phyloP scores from a whole-genome alignment of 2,329 filamentous ascomycete species.

The Ceratocystiopsis sp. region DNA sequence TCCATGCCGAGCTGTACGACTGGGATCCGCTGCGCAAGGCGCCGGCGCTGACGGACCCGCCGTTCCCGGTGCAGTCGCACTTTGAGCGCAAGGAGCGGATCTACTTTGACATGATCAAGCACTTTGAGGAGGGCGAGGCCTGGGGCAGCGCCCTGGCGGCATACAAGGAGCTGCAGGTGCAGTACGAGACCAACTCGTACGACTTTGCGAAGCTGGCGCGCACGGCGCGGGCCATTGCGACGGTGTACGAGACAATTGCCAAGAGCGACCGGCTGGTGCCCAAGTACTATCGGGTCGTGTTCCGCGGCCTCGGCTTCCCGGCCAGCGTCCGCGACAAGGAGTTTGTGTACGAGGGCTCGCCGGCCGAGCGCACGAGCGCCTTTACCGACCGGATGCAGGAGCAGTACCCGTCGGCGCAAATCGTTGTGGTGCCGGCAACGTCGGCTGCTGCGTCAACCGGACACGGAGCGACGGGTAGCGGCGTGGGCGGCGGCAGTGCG shows the following conservation, averaged over 20 bases:
- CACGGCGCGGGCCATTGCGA: slow-evolving; percentile 77
- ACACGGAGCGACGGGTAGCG: slow-evolving; percentile 1
- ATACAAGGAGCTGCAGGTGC: slow-evolving; percentile 78
- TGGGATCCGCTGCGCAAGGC: slow-evolving; percentile 64
- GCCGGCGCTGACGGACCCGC: slow-evolving; percentile 50
- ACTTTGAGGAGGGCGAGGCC: slow-evolving; percentile 85
- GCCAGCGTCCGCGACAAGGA: slow-evolving; percentile 69
- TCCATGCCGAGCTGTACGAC: slow-evolving; percentile 84
- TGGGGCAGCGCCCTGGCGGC: slow-evolving; percentile 79
- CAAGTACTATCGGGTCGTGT: slow-evolving; percentile 82
- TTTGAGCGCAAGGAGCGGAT: slow-evolving; percentile 88
- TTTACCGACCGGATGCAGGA: slow-evolving; percentile 89
- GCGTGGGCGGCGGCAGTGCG: background rate
- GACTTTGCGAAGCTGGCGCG: slow-evolving; percentile 86
- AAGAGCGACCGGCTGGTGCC: slow-evolving; percentile 64
- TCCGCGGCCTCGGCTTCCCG: slow-evolving; percentile 80
- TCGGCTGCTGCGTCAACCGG: slow-evolving; percentile 1
- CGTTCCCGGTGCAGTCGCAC: slow-evolving; percentile 65
- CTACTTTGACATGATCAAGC: slow-evolving; percentile 87
- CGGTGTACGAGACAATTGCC: slow-evolving; percentile 74
- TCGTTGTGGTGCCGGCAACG: slow-evolving; percentile 28
- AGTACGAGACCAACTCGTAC: slow-evolving; percentile 79
- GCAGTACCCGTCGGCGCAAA: slow-evolving; percentile 71
- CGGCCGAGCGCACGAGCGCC: slow-evolving; percentile 57
- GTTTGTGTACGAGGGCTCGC: slow-evolving; percentile 74